Evolutionary conservation across 768 basidiomycete species (phyloP), one percentile per base, ranked within the genome.

Genomic region (Suillus clintonianus): DNA sequence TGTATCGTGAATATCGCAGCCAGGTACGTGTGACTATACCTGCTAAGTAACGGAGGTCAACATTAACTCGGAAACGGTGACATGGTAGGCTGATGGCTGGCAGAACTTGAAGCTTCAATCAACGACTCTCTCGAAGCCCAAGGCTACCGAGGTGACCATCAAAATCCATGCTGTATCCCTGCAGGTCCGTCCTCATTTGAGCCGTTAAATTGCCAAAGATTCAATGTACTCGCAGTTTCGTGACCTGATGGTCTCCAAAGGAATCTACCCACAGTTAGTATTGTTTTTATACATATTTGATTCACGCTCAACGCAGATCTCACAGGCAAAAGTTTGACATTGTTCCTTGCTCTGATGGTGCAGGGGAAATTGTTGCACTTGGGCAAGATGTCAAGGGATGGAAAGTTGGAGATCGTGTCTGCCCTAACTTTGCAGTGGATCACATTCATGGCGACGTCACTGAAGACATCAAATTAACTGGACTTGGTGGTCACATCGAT

Each of bases 81-180:
- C 27, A 13, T 57, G 17, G 19, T 39, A 76, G 75, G 67, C 68
- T 39, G 68, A 68, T 37, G 69, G 66, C 60, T 55, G 73, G 62
- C 67, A 71, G 39, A 75, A 76, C 59, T 69, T 78, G 42, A 71
- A 67, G 10, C 48, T 79, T 43, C 67, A 66, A 47, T 64, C 72
- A 48, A 65, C 62, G 13, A 61, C 71, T 10, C 64, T 77, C 39
- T 70, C 72, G 0, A 66, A 73, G 57, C 82, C 80, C 2, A 80
- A 77, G 56, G 70, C 83, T 1, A 77, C 71, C 27, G 82, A 89
- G 60, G 86, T 86, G 8, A 78, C 86, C 30, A 81, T 88, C 65
- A 85, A 83, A 67, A 75, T 84, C 11, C 82, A 84, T 61, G 84
- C 85, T 0, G 85, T 86, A 17, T 88, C 86, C 39, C 74, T 88